Evolutionary conservation across 2,329 filamentous ascomycete genomes (phyloP).

Genomic region (Ophiobolus disseminans): DNA sequence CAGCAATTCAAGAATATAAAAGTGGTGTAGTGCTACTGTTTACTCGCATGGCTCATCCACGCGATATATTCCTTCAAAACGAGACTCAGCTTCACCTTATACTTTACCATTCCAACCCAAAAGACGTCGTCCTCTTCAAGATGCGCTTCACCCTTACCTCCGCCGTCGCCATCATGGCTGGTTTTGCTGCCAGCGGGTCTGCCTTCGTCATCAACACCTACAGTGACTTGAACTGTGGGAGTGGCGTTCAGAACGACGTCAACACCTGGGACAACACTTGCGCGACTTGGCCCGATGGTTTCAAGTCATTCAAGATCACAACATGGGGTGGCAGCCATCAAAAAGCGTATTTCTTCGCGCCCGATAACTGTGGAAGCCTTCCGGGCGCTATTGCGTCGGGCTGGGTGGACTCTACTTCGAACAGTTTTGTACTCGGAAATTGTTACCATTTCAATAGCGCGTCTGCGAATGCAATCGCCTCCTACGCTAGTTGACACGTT

Average conservation of each 20-base stretch:
- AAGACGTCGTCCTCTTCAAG: neutral
- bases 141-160: constrained; percentile 2
- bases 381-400: constrained; percentile 1
- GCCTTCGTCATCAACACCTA: neutral
- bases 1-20: no score
- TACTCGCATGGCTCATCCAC: no score
- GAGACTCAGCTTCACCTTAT: no score
- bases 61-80: no score
- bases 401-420: constrained; percentile 5
- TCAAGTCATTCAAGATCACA: constrained; percentile 11
- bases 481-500: neutral
- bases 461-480: neutral
- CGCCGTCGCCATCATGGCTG: neutral
- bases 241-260: constrained; percentile 5
- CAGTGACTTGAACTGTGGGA: neutral
- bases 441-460: neutral
- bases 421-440: neutral
- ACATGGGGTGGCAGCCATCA: constrained; percentile 9
- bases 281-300: constrained; percentile 12
- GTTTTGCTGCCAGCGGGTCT: neutral
- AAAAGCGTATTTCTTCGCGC: constrained; percentile 9
- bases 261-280: constrained; percentile 18
- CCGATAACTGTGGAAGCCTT: constrained; percentile 11
- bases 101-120: no score
- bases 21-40: no score